Evolutionary conservation across 2,329 filamentous ascomycete species (phyloP).

Genomic region (Fusarium buharicum): DNA sequence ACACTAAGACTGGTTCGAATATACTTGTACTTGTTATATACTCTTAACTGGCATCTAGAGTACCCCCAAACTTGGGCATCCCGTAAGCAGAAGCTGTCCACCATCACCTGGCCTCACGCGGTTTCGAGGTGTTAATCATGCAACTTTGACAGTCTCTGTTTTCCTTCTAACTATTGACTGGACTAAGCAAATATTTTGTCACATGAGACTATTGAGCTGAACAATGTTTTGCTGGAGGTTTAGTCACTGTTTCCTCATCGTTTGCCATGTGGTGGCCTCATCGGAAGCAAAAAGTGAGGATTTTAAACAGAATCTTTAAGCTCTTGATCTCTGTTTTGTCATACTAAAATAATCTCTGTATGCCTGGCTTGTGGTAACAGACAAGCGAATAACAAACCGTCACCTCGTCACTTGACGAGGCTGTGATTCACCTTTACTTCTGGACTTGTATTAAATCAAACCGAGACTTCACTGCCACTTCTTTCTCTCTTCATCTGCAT

Average conservation of each 20-base stretch:
- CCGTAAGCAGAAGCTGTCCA: background rate
- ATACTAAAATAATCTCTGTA: background rate
- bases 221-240: background rate
- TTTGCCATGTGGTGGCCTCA: background rate
- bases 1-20: too few species aligned
- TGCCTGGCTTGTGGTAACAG: background rate
- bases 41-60: background rate
- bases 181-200: too few species aligned
- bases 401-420: background rate
- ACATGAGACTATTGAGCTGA: background rate
- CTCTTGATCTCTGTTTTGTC: background rate
- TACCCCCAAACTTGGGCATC: background rate
- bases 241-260: background rate
- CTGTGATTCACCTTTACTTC: constrained; percentile 19
- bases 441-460: background rate
- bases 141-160: constrained; percentile 5
- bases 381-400: background rate
- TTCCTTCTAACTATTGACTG: background rate
- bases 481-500: background rate
- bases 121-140: constrained; percentile 14
- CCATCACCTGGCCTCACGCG: constrained; percentile 32
- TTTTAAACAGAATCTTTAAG: too few species aligned
- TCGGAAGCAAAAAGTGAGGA: background rate
- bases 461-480: background rate
- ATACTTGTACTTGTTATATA: background rate